Conservation (phyloP, 768 basidiomycete species). For the Termitomyces sp. region DNA sequence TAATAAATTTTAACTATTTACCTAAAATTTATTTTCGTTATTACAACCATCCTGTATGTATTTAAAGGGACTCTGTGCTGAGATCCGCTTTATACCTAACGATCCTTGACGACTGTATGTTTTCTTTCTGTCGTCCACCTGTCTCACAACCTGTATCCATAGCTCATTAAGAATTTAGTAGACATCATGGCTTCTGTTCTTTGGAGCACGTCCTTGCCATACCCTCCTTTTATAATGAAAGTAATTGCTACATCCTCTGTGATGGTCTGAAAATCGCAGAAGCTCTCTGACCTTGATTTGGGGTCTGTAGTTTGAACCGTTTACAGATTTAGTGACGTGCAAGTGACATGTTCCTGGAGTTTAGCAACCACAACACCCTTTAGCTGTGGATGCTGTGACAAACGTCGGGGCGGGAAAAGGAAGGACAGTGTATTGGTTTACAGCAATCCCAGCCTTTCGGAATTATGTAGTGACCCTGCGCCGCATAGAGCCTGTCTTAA, state of each 20-base stretch:
- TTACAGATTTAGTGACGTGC: not conserved
- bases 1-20: not conserved
- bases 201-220: not conserved
- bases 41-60: not conserved
- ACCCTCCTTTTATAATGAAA: not conserved
- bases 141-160: slow-evolving; percentile 8
- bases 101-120: not conserved
- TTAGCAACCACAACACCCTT: not conserved
- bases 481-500: not conserved
- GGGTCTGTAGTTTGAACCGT: not conserved
- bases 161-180: not conserved
- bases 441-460: not conserved
- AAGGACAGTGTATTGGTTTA: not conserved
- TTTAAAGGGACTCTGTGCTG: not conserved
- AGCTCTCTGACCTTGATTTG: not conserved
- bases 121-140: not conserved
- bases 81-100: not conserved
- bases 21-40: not conserved
- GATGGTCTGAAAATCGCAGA: not conserved
- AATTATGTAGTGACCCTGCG: not conserved
- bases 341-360: not conserved
- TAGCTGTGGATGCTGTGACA: not conserved
- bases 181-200: not conserved
- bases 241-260: not conserved
- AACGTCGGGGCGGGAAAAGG: not conserved